Percentiles rank a stretch among this genome's conserved stretches.
phyloP scores from a whole-genome alignment of 169 alveolate genomes.

The Miamiensis avidus region DNA sequence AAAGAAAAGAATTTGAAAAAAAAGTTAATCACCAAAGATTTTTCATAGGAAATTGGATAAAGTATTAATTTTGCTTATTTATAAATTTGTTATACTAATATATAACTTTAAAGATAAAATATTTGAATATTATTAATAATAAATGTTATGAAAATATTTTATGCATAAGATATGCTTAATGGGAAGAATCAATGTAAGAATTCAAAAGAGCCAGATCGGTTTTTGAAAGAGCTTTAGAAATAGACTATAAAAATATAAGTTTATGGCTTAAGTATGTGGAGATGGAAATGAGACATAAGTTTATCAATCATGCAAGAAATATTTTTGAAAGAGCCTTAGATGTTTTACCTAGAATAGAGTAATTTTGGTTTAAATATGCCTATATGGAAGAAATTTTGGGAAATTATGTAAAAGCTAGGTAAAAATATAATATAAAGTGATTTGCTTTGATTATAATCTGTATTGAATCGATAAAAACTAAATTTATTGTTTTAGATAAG shows the following conservation, averaged over 20 bases:
- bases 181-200: constrained; percentile 97
- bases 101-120: too few species aligned
- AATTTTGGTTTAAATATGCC: constrained; percentile 98
- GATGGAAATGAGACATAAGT: constrained; percentile 97
- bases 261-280: constrained; percentile 98
- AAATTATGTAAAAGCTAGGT: constrained; percentile 94
- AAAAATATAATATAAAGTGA: constrained; percentile 80
- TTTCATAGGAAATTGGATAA: constrained; percentile 96
- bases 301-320: constrained; percentile 96
- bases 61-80: constrained; percentile 37
- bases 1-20: constrained; percentile 97
- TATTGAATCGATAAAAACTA: too few species aligned
- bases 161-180: constrained; percentile 94
- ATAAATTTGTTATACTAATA: too few species aligned
- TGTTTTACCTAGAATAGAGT: constrained; percentile 96
- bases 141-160: too few species aligned
- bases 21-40: constrained; percentile 93
- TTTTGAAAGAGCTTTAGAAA: constrained; percentile 97
- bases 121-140: too few species aligned
- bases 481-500: neutral
- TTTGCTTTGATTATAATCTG: neutral
- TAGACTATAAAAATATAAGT: constrained; percentile 93
- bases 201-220: constrained; percentile 95
- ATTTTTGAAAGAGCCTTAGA: constrained; percentile 97
- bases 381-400: constrained; percentile 98